Percentiles rank a stretch among this genome's conserved stretches.
These are phyloP conservation scores for Alternaria solani DNA, from an alignment of 2,329 filamentous ascomycete genomes.

Conservation along the genomic window DNA sequence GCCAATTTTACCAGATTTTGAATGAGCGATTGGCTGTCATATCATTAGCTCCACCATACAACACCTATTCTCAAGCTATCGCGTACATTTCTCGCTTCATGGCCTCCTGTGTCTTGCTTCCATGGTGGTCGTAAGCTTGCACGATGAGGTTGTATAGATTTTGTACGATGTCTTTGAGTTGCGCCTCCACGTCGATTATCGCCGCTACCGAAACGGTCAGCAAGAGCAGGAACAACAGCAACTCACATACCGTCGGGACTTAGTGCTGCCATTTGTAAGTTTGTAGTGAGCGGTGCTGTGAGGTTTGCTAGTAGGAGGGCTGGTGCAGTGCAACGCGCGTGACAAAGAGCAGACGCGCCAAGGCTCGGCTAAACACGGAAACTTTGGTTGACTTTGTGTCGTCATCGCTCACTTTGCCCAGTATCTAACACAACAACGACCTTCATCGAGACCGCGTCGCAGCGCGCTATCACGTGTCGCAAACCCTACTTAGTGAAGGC, in stretches of 20 bases:
- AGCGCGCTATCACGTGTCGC: constrained; percentile 23
- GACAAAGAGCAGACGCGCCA: constrained; percentile 19
- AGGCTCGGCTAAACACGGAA: constrained; percentile 28
- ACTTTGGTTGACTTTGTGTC: constrained; percentile 19
- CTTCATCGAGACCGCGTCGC: constrained; percentile 13
- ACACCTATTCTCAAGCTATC: background rate
- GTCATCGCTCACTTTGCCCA: constrained; percentile 21
- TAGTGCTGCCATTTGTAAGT: constrained; percentile 18
- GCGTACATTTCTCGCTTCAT: constrained; percentile 66
- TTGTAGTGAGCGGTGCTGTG: background rate
- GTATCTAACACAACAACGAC: constrained; percentile 16
- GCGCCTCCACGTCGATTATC: constrained; percentile 51
- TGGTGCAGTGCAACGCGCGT: constrained; percentile 6
- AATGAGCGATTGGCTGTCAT: constrained; percentile 59
- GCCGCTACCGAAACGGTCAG: constrained; percentile 18
- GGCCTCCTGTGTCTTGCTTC: constrained; percentile 63
- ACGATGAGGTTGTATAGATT: constrained; percentile 67
- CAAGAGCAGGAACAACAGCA: background rate
- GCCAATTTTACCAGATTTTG: constrained; percentile 63
- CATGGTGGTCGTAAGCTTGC: constrained; percentile 68
- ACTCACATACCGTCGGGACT: constrained; percentile 12
- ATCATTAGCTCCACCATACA: constrained; percentile 4
- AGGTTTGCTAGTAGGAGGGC: constrained; percentile 2
- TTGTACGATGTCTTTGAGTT: constrained; percentile 68
- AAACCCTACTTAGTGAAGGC: background rate